Evolutionary conservation across 1,139 yeast genomes (phyloP), one percentile per base, ranked within the genome.

Genomic region (Scheffersomyces stambukii): DNA sequence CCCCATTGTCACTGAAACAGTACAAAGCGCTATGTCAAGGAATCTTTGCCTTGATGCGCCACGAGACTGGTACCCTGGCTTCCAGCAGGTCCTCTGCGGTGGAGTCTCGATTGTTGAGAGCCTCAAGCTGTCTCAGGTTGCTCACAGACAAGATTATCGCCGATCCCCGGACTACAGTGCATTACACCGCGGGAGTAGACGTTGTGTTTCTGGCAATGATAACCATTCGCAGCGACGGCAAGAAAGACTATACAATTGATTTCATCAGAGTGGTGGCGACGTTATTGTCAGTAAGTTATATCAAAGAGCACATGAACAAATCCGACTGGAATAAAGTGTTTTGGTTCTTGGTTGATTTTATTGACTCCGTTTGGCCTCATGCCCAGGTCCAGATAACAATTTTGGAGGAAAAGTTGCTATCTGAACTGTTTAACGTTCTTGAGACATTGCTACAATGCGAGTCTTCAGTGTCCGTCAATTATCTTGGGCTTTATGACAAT

Each of bases 81-180:
- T 57, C 55, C 24, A 52, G 48, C 41, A 45, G 45, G 42, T 40
- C 48, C 37, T 32, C 30, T 41, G 45, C 66, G 2, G 55, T 57
- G 6, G 72, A 66, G 27, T 40, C 52, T 7, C 50, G 82, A 24
- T 46, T 77, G 12, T 48, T 64, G 3, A 51, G 54, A 14, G 67
- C 70, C 0, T 59, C 77, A 0, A 58, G 57, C 21, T 45, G 60
- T 5, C 40, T 75, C 5, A 46, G 63, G 28, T 46, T 51, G 11
- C 25, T 73, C 3, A 40, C 66, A 2, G 51, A 51, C 13, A 55
- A 45, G 21, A 40, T 48, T 4, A 30, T 50, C 10, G 37, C 36
- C n/a, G 46, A 42, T 19, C 14, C 36, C 11, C 28, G 33, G n/a
- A 27, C 51, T 8, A 50, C 46, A 24, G 44, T 58, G 24, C 60